A percentile compares a stretch with the other conserved stretches of the same genome.
phyloP scores from a whole-genome alignment of 192 early-diverging fungal genomes.

The Backusella mclennaniae region DNA sequence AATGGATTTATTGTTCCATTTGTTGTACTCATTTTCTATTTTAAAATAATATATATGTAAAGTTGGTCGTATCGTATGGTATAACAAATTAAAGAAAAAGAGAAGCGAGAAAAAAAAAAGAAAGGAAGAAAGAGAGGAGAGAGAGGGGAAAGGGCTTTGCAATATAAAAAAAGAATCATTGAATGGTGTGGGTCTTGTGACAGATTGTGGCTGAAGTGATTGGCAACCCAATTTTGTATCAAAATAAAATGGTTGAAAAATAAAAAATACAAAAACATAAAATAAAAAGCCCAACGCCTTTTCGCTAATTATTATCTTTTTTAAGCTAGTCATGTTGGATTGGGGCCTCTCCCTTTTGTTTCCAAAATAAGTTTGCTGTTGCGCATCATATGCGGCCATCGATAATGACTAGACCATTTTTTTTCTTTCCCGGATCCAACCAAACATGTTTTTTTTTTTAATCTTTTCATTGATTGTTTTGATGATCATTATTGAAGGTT shows the following conservation, averaged over 20 bases:
- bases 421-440: neutral
- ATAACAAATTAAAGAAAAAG: neutral
- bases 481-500: neutral
- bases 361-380: neutral
- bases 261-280: neutral
- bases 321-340: neutral
- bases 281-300: neutral
- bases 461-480: neutral
- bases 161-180: neutral
- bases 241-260: neutral
- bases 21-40: constrained; percentile 8
- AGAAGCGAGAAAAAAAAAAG: neutral
- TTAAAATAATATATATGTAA: neutral
- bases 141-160: neutral
- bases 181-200: neutral
- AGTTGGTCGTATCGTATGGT: neutral
- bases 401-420: too few species aligned
- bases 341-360: neutral
- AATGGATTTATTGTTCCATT: constrained; percentile 19
- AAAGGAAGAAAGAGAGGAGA: neutral
- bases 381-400: neutral
- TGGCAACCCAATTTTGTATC: neutral
- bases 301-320: too few species aligned
- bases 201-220: constrained; percentile 3
- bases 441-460: neutral